phyloP scores from a whole-genome alignment of 495 filamentous ascomycete species.

The Usnea hakonensis region DNA sequence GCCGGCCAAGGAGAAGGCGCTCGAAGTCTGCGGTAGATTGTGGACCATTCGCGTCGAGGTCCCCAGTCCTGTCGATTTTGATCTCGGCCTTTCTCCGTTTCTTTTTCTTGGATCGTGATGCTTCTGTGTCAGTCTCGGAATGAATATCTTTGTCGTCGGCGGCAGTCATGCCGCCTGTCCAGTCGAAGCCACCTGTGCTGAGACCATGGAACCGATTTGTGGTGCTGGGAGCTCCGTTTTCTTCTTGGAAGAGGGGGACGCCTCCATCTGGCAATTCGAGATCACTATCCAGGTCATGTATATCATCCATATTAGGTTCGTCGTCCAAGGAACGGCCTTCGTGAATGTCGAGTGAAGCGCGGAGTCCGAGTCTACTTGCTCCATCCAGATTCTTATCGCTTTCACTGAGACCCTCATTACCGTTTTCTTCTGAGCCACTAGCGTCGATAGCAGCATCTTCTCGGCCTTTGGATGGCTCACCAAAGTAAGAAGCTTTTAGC shows the following conservation, averaged over 20 bases:
- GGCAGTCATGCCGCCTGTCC: slow-evolving; percentile 55
- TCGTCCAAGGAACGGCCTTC: neutral
- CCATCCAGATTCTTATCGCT: neutral
- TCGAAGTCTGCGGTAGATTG: slow-evolving; percentile 88
- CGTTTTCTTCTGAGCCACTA: slow-evolving; percentile 40
- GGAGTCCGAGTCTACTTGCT: neutral
- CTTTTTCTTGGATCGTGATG: slow-evolving; percentile 59
- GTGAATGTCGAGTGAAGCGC: neutral
- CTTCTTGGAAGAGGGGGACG: neutral
- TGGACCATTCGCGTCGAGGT: slow-evolving; percentile 82
- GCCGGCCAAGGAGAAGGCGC: slow-evolving; percentile 82
- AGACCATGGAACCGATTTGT: slow-evolving; percentile 46
- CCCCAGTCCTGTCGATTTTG: slow-evolving; percentile 78
- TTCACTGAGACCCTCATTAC: slow-evolving; percentile 33
- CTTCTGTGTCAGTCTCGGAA: slow-evolving; percentile 32
- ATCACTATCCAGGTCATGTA: slow-evolving; percentile 6
- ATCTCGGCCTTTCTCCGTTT: slow-evolving; percentile 70
- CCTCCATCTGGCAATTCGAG: slow-evolving; percentile 4
- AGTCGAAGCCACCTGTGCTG: slow-evolving; percentile 77
- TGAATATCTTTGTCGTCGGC: slow-evolving; percentile 38
- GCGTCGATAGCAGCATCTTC: slow-evolving; percentile 30
- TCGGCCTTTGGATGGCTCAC: neutral
- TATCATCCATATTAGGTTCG: neutral
- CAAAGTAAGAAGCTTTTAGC: slow-evolving; percentile 86
- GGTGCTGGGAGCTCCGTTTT: neutral